These are phyloP conservation scores for Podospora didyma DNA, from an alignment of 495 filamentous ascomycete species.

Conservation along the genomic window DNA sequence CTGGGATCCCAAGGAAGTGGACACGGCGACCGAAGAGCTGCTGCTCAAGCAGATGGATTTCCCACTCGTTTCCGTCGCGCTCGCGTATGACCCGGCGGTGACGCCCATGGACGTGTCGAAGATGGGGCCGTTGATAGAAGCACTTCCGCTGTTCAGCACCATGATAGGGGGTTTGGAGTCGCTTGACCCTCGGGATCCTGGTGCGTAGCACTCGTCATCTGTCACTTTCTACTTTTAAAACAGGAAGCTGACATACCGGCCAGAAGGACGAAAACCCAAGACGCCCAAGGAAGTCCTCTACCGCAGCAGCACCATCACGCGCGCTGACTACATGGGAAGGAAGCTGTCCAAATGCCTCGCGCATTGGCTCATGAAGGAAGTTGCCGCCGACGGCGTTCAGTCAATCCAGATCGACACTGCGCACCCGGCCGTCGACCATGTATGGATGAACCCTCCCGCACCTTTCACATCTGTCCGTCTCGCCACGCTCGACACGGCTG, in stretches of 20 bases:
- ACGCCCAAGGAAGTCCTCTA: constrained; percentile 29
- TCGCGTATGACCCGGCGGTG: constrained; percentile 32
- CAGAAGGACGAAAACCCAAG: constrained; percentile 19
- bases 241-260: no score
- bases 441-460: constrained; percentile 33
- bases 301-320: constrained; percentile 37
- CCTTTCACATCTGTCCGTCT: constrained; percentile 22
- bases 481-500: not conserved
- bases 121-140: constrained; percentile 22
- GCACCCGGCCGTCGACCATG: constrained; percentile 27
- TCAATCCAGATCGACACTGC: constrained; percentile 34
- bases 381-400: constrained; percentile 26
- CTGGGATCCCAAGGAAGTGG: constrained; percentile 31
- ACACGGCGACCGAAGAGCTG: not conserved
- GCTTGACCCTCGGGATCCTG: constrained; percentile 18
- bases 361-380: constrained; percentile 34
- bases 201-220: no score
- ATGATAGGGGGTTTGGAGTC: constrained; percentile 18
- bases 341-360: constrained; percentile 33
- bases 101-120: constrained; percentile 23
- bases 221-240: no score
- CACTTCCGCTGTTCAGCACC: constrained; percentile 28
- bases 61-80: constrained; percentile 38
- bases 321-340: constrained; percentile 27
- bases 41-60: constrained; percentile 38